phyloP scores from a whole-genome alignment of 345 rosid genomes.

The thale cress (Arabidopsis thaliana) region DNA sequence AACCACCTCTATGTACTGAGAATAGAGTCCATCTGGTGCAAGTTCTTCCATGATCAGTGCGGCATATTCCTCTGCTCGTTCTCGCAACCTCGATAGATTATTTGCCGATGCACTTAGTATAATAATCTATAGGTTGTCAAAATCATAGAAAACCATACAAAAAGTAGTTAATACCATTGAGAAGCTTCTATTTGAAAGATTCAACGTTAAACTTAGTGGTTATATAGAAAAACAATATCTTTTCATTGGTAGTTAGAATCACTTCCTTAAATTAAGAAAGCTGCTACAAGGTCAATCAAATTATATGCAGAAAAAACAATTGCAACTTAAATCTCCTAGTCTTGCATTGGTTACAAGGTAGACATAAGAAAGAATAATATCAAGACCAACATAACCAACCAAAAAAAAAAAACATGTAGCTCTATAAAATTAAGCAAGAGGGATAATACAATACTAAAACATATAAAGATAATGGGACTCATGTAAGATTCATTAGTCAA shows the following conservation, averaged over 20 bases:
- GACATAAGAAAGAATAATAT: constrained; percentile 9
- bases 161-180: background rate
- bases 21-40: constrained; percentile 60
- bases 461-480: constrained; percentile 39
- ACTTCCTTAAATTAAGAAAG: constrained; percentile 1
- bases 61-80: constrained; percentile 96
- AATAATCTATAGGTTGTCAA: constrained; percentile 64
- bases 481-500: constrained; percentile 28
- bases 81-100: constrained; percentile 82
- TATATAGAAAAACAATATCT: background rate
- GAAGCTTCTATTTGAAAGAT: constrained; percentile 31
- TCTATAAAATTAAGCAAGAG: constrained; percentile 4
- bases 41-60: constrained; percentile 94
- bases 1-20: constrained; percentile 83
- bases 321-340: constrained; percentile 6
- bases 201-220: constrained; percentile 35
- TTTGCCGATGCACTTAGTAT: constrained; percentile 95
- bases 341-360: constrained; percentile 22
- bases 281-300: constrained; percentile 32
- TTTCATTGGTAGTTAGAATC: constrained; percentile 21
- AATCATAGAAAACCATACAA: constrained; percentile 23
- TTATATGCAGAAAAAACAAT: background rate
- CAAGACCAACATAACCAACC: constrained; percentile 5
- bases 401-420: background rate
- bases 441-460: background rate